phyloP scores from a whole-genome alignment of 768 basidiomycete species.

The Scleroderma citrinum region DNA sequence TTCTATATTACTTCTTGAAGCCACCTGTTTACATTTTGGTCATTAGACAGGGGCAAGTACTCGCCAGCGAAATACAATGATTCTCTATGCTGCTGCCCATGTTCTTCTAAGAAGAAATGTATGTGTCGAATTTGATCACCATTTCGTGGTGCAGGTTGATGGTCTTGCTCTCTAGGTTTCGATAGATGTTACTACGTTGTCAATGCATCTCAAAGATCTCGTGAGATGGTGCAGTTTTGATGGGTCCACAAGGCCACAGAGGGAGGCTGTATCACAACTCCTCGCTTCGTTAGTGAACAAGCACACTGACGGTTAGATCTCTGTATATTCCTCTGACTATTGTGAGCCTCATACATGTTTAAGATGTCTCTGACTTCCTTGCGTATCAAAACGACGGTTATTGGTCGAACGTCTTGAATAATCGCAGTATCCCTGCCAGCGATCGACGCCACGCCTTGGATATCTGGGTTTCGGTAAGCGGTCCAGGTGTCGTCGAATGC shows the following conservation, averaged over 20 bases:
- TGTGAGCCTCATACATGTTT: not conserved
- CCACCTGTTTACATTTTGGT: not conserved
- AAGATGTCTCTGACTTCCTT: constrained; percentile 47
- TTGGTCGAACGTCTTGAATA: constrained; percentile 44
- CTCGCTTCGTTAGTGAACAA: constrained; percentile 77
- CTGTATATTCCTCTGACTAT: not conserved
- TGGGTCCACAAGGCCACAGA: constrained; percentile 45
- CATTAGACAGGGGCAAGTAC: constrained; percentile 13
- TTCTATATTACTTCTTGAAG: not conserved
- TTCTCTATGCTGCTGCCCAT: constrained; percentile 61
- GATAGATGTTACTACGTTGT: constrained; percentile 44
- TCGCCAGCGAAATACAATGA: constrained; percentile 56
- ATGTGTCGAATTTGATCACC: constrained; percentile 7
- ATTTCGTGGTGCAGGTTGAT: not conserved
- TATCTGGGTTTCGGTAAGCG: constrained; percentile 65
- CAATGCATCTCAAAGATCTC: constrained; percentile 46
- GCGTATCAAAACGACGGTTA: constrained; percentile 37
- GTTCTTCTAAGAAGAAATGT: constrained; percentile 67
- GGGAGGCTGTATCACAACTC: constrained; percentile 48
- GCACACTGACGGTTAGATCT: constrained; percentile 52
- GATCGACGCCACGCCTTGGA: constrained; percentile 47
- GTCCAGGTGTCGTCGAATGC: not conserved
- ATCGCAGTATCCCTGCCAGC: constrained; percentile 24
- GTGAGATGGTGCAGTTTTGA: constrained; percentile 54
- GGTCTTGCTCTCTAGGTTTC: constrained; percentile 36